Conservation (phyloP, 2,329 filamentous ascomycete genomes). For the Apiospora kogelbergensis region DNA sequence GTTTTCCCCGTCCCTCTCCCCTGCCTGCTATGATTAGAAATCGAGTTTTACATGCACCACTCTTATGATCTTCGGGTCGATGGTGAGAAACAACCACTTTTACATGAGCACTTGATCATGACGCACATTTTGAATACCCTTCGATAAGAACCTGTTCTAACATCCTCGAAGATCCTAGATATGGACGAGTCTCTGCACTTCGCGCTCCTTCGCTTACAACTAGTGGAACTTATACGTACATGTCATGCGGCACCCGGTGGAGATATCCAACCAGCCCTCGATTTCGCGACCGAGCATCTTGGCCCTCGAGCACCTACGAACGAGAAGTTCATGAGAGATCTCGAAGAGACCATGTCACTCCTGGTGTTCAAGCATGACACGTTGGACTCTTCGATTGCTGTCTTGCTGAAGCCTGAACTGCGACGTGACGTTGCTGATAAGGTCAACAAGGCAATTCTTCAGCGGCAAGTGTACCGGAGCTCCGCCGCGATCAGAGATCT, state of each 20-base stretch:
- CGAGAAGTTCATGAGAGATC: constrained; percentile 76
- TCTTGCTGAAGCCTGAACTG: constrained; percentile 75
- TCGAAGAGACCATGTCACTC: constrained; percentile 91
- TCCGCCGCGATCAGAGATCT: constrained; percentile 83
- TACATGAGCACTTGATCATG: constrained; percentile 60
- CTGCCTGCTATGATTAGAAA: constrained; percentile 81
- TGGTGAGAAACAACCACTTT: constrained; percentile 85
- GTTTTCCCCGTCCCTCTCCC: background rate
- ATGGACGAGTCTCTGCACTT: constrained; percentile 83
- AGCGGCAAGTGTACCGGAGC: constrained; percentile 67
- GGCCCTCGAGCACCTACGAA: constrained; percentile 84
- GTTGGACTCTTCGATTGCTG: constrained; percentile 72
- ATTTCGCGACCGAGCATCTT: constrained; percentile 85
- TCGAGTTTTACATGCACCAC: constrained; percentile 98
- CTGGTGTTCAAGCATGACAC: constrained; percentile 84
- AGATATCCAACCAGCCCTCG: constrained; percentile 77
- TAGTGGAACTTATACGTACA: constrained; percentile 86
- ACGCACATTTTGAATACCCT: background rate
- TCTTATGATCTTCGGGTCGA: constrained; percentile 83
- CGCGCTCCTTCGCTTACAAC: constrained; percentile 81
- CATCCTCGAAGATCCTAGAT: constrained; percentile 74
- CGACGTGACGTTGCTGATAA: constrained; percentile 80
- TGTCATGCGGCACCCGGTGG: constrained; percentile 66
- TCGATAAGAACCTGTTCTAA: background rate
- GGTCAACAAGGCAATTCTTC: constrained; percentile 87